These are phyloP conservation scores for Pezicula carpinea DNA, from an alignment of 2,329 filamentous ascomycete species.

Conservation along the genomic window DNA sequence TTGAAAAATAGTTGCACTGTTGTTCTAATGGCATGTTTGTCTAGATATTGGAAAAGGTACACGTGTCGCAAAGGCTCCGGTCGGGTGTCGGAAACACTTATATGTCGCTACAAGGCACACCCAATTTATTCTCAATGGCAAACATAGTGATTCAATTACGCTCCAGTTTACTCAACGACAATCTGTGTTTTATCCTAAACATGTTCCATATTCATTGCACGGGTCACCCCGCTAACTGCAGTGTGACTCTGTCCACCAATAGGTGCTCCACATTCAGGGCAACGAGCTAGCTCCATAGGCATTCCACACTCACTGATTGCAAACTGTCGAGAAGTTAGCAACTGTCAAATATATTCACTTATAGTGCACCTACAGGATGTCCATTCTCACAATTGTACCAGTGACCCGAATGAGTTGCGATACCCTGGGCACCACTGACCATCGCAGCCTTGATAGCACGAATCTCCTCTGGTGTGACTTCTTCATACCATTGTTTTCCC, in stretches of 20 bases:
- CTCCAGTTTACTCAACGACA: too few relatives aligned
- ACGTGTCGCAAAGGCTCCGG: too few relatives aligned
- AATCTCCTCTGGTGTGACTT: constrained; percentile 37
- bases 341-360: background rate
- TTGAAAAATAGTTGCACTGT: too few relatives aligned
- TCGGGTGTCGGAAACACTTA: too few relatives aligned
- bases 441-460: constrained; percentile 42
- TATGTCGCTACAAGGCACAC: too few relatives aligned
- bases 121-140: constrained; percentile 45
- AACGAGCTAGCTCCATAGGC: constrained; percentile 56
- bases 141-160: too few relatives aligned
- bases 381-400: constrained; percentile 56
- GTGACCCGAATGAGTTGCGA: constrained; percentile 44
- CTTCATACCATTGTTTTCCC: constrained; percentile 32
- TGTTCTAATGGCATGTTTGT: too few relatives aligned
- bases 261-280: constrained; percentile 54
- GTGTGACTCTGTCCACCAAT: constrained; percentile 52
- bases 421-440: constrained; percentile 36
- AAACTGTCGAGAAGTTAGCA: constrained; percentile 33
- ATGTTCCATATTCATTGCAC: constrained; percentile 48
- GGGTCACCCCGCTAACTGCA: constrained; percentile 44
- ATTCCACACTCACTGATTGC: constrained; percentile 62
- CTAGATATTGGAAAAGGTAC: too few relatives aligned
- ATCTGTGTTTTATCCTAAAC: too few relatives aligned
- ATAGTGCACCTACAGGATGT: constrained; percentile 35